Conservation (phyloP, 768 basidiomycete species). For the Mycena vulgaris region DNA sequence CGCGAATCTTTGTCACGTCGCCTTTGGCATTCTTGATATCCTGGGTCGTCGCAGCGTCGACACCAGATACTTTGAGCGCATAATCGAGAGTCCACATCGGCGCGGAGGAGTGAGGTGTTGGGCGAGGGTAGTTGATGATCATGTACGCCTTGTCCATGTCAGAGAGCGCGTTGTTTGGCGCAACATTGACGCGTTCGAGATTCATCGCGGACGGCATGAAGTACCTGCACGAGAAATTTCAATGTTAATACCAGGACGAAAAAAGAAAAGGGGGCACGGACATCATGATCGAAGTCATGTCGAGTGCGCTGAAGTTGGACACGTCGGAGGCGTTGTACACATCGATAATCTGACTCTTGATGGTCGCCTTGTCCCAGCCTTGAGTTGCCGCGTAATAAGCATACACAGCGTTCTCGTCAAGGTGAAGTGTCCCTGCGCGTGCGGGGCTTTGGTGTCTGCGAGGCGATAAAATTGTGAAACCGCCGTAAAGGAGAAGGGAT, state of each 20-base stretch:
- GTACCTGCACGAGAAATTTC: conserved; percentile 14
- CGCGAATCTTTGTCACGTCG: conserved; percentile 15
- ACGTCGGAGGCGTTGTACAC: conserved; percentile 36
- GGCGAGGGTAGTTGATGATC: conserved; percentile 35
- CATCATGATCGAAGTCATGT: conserved; percentile 41
- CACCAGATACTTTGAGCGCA: conserved; percentile 26
- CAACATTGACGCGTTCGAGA: conserved; percentile 19
- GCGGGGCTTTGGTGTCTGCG: conserved; percentile 44
- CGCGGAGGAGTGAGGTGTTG: background rate
- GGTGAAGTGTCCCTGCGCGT: conserved; percentile 32
- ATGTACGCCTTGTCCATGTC: conserved; percentile 36
- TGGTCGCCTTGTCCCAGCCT: conserved; percentile 19
- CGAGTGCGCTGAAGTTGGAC: conserved; percentile 37
- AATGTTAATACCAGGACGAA: background rate
- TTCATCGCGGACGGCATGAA: conserved; percentile 37
- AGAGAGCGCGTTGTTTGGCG: conserved; percentile 22
- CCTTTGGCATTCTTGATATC: conserved; percentile 10
- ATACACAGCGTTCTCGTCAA: conserved; percentile 35
- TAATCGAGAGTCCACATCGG: conserved; percentile 25
- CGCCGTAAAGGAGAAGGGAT: too few relatives aligned
- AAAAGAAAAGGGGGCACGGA: conserved; percentile 15
- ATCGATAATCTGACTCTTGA: conserved; percentile 32
- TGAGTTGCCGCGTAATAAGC: conserved; percentile 29
- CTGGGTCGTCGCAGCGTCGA: conserved; percentile 6
- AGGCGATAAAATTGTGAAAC: too few relatives aligned